Base-by-base conservation (phyloP, 768 basidiomycete species). In the Pisolithus sp. region DNA sequence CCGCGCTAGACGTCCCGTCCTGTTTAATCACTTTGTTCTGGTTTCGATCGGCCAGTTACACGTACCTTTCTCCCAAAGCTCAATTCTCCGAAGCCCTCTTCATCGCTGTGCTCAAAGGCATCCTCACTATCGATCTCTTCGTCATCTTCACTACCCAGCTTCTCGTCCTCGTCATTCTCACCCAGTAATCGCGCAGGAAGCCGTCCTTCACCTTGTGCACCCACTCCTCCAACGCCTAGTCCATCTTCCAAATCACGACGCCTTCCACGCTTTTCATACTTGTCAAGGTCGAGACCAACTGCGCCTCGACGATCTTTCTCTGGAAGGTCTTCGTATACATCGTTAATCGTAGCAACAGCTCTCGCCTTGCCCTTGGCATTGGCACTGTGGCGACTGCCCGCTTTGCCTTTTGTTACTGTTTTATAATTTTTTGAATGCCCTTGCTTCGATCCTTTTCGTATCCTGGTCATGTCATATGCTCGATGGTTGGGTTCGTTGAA, bases 71-170 rank as follows among this genome's bases (percentile, higher is more conserved):
- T 59, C 38, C 64, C 57, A 54, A 77, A 76, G 13, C 54, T 58
- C 55, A 85, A 85, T 3, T 81, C 84, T 9, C 81, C 82, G 68
- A 83, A 91, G 3, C 76, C 72, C n/a, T 93, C 89, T 52, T 83
- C 83, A 31, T 90, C 89, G 50, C 79, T 82, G 63, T 89, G 86
- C 54, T 89, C 87, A 53, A 90, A 89, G 2, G 89, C 91, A 55
- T 76, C 83, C 59, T 93, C 92, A 55, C 83, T 86, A 53, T 90
- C 87, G 42, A 93, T 79, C 54, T 93, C 89, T 61, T 93, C 89
- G 61, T 93, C 91, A 56, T 93, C 87, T 1, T 71, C 81, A 54
- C 78, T 81, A 31, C 75, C 82, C 57, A 89, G 75, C 55, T 61
- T 67, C 52, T 80, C 75, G 42, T 74, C 72, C 30, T 81, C 82